Evolutionary conservation across 495 filamentous ascomycete species (phyloP).

Genomic region (Neurospora tetraspora): DNA sequence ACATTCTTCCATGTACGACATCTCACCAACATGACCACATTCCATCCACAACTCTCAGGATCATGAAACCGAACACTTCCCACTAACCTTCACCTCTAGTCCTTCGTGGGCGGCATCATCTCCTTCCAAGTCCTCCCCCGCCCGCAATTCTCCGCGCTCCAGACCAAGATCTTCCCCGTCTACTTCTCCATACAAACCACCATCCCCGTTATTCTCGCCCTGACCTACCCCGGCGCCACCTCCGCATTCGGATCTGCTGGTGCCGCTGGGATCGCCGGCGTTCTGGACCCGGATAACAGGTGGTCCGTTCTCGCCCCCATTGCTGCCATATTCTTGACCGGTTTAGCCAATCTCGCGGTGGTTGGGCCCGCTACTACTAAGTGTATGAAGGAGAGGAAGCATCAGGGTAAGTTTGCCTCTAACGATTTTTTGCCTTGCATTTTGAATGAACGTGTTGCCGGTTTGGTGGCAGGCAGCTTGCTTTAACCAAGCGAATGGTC

Average conservation of each 20-base stretch:
- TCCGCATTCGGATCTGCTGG: slow-evolving; percentile 18
- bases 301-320: slow-evolving; percentile 56
- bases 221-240: slow-evolving; percentile 61
- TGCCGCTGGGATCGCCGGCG: slow-evolving; percentile 39
- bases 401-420: slow-evolving; percentile 48
- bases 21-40: not conserved
- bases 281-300: slow-evolving; percentile 45
- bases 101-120: slow-evolving; percentile 68
- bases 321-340: slow-evolving; percentile 50
- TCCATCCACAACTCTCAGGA: not conserved
- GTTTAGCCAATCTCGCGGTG: slow-evolving; percentile 53
- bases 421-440: not conserved
- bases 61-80: not conserved
- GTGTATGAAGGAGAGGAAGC: slow-evolving; percentile 62
- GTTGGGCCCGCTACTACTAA: slow-evolving; percentile 63
- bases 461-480: not conserved
- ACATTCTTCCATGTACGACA: slow-evolving; percentile 63
- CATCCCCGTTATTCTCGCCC: slow-evolving; percentile 59
- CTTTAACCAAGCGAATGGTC: not conserved
- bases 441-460: not conserved
- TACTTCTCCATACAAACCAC: slow-evolving; percentile 79
- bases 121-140: slow-evolving; percentile 66
- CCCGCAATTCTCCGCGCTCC: slow-evolving; percentile 70
- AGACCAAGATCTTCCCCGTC: slow-evolving; percentile 68
- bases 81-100: slow-evolving; percentile 30